Base-by-base conservation (phyloP, 768 basidiomycete species). In the Lactarius sanguifluus region DNA sequence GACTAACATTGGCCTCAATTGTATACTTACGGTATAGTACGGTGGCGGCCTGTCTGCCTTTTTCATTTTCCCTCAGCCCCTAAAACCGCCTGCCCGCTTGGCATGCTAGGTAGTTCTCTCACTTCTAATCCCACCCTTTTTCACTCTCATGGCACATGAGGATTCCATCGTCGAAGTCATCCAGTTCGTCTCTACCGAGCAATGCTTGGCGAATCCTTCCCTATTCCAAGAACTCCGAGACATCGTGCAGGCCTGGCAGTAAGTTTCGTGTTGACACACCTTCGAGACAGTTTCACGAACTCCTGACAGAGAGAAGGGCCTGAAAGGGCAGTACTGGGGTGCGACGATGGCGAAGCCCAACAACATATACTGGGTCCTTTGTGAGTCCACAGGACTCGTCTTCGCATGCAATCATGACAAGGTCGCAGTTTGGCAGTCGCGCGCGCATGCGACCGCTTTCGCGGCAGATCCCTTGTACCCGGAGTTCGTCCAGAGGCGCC, bases 281-380 rank as follows among this genome's bases (percentile, higher is more conserved):
- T 15, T 15, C 23, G 47, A 52, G 13, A 23, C 13, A 15, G 5
- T 25, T 52, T 52, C 23, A 52, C 50, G 15, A 25, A 28, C 8
- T 34, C 34, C n/a, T 10, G 54, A 3, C 41, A 67, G 66, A 38
- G 62, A 55, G 36, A 62, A 36, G 20, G 66, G 66, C 0, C 8
- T 67, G 20, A 59, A 54, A 9, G 50, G 57, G 13, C 66, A 67
- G 57, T 55, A 66, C 41, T 66, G 65, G 65, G 65, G 65, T 40
- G 5, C 57, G 16, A 47, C 61, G 1, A 9, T 36, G 12, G 9
- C 12, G 38, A 28, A 16, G 13, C 23, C 38, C 12, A 63, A 34
- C 18, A 50, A 54, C 43, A 28, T 59, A 16, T 66, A 43, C 20
- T 66, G 61, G 65, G n/a, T 63, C 23, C 57, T 66, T 18, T n/a